These are phyloP conservation scores for Aureobasidium sp. DNA, from an alignment of 2,329 filamentous ascomycete genomes.

Conservation along the genomic window DNA sequence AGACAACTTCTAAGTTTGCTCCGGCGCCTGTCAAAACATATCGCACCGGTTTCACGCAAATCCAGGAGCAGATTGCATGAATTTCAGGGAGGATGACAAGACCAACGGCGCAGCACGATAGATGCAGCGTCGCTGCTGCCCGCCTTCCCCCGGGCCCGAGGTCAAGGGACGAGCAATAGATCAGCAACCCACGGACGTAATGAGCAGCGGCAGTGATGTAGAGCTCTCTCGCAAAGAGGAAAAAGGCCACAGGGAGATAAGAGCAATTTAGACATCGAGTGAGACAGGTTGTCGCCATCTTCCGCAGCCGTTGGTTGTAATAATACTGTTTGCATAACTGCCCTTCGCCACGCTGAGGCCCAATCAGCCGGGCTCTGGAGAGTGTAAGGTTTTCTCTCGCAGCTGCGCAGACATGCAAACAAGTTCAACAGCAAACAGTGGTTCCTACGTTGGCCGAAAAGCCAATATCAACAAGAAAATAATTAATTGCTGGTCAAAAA, in stretches of 20 bases:
- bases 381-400: neutral
- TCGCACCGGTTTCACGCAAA: neutral
- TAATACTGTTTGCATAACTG: conserved; percentile 4
- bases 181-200: conserved; percentile 6
- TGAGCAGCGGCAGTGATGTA: neutral
- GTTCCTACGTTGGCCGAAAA: neutral
- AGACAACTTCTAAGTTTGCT: neutral
- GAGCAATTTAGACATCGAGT: conserved; percentile 7
- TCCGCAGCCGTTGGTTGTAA: conserved; percentile 9
- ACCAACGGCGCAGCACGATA: neutral
- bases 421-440: neutral
- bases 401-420: neutral
- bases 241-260: neutral
- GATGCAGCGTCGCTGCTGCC: neutral
- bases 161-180: neutral
- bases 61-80: neutral
- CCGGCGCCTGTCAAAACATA: conserved; percentile 8
- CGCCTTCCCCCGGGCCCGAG: neutral
- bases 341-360: conserved; percentile 1
- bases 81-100: neutral
- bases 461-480: neutral
- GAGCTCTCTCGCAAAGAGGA: neutral
- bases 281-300: conserved; percentile 12
- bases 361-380: conserved; percentile 1
- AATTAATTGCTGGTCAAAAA: neutral